These are phyloP conservation scores for Tetracladium maxilliforme DNA, from an alignment of 2,329 filamentous ascomycete species.

Conservation along the genomic window DNA sequence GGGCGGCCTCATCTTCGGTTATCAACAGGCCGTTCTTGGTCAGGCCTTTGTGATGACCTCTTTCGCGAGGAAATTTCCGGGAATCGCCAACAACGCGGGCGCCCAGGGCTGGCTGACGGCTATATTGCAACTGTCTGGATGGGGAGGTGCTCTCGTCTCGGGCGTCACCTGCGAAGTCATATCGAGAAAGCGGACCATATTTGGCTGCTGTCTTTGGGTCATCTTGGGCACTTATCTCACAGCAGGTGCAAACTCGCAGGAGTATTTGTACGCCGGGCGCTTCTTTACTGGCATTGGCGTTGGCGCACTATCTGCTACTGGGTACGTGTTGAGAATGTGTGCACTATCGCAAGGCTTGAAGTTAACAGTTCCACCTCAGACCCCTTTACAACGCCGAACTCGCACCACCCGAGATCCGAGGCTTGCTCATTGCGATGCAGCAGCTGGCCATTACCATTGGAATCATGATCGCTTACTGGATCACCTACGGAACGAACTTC, in stretches of 20 bases:
- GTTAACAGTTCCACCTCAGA: constrained; percentile 3
- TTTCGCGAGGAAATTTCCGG: constrained; percentile 32
- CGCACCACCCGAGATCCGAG: constrained; percentile 45
- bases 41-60: constrained; percentile 36
- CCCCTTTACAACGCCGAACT: constrained; percentile 34
- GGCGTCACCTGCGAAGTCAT: constrained; percentile 33
- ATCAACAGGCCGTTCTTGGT: constrained; percentile 37
- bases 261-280: constrained; percentile 29
- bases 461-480: constrained; percentile 31
- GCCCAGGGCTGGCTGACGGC: constrained; percentile 34
- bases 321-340: constrained; percentile 6
- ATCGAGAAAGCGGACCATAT: constrained; percentile 35
- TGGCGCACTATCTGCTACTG: constrained; percentile 27
- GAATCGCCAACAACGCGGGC: constrained; percentile 25
- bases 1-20: constrained; percentile 35
- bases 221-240: constrained; percentile 29
- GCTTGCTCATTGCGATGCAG: constrained; percentile 48
- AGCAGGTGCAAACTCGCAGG: constrained; percentile 21
- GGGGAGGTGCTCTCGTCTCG: constrained; percentile 28
- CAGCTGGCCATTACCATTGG: constrained; percentile 43
- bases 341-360: constrained; percentile 3
- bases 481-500: constrained; percentile 27
- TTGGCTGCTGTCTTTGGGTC: constrained; percentile 29
- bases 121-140: constrained; percentile 31
- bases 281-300: constrained; percentile 34